phyloP scores from a whole-genome alignment of 1,139 yeast species.

The Taphrina deformans region DNA sequence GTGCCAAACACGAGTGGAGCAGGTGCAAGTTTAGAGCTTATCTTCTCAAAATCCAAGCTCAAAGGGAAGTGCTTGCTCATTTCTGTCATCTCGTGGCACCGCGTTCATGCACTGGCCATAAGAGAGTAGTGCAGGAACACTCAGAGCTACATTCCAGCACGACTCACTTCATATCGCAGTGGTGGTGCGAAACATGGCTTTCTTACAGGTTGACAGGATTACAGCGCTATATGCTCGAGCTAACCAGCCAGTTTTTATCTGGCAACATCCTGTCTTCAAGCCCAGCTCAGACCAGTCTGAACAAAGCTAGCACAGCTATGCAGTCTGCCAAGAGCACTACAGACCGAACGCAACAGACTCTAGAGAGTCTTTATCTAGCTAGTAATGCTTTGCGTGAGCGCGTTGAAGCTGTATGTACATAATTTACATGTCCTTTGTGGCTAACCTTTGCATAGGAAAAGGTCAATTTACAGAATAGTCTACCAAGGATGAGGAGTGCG shows the following conservation, averaged over 20 bases:
- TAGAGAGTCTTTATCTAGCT: conserved; percentile 2
- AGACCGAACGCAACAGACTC: background rate
- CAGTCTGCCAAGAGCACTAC: background rate
- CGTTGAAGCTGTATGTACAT: conserved; percentile 10
- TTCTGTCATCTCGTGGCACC: too few species aligned
- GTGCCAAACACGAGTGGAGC: too few species aligned
- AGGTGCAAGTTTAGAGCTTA: too few species aligned
- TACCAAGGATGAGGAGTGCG: conserved; percentile 13
- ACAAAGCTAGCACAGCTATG: background rate
- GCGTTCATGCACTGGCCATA: too few species aligned
- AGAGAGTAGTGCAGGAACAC: too few species aligned
- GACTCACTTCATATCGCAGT: too few species aligned
- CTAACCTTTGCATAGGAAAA: background rate
- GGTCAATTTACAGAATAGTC: conserved; percentile 2
- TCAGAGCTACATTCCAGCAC: too few species aligned
- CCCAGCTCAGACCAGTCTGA: background rate
- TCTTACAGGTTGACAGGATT: background rate
- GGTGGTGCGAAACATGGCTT: background rate
- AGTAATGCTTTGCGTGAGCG: conserved; percentile 17
- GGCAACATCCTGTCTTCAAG: background rate
- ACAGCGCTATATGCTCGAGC: background rate
- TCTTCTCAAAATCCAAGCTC: too few species aligned
- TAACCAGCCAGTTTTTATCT: background rate
- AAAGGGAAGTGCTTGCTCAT: too few species aligned
- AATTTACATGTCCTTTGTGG: too few species aligned